A percentile compares a stretch with the other conserved stretches of the same genome.
Conservation (phyloP, 2,329 filamentous ascomycete genomes). For the Beauveria medogensis region DNA sequence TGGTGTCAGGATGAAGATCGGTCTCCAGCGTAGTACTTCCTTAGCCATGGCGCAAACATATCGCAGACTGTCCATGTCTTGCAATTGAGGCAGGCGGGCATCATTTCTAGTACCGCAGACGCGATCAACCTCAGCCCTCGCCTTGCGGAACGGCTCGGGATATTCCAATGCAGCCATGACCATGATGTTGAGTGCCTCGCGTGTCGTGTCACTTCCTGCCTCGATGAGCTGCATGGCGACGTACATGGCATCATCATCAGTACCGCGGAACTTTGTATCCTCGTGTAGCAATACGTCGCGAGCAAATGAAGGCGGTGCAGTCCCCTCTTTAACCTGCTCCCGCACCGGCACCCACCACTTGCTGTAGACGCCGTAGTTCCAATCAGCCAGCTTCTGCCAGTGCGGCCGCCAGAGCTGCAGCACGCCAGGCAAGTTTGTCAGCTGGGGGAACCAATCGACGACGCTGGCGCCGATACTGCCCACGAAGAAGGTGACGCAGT, state of each 20-base stretch:
- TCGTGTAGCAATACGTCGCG: slow-evolving; percentile 25
- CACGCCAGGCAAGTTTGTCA: slow-evolving; percentile 21
- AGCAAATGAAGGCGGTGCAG: slow-evolving; percentile 26
- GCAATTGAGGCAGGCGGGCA: slow-evolving; percentile 29
- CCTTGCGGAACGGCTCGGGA: slow-evolving; percentile 25
- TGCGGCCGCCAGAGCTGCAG: slow-evolving; percentile 26
- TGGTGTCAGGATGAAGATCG: slow-evolving; percentile 29
- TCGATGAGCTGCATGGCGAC: slow-evolving; percentile 30
- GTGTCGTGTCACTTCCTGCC: slow-evolving; percentile 36
- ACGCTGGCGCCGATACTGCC: slow-evolving; percentile 25
- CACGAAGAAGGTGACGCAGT: slow-evolving; percentile 27
- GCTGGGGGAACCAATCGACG: slow-evolving; percentile 30
- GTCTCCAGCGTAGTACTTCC: slow-evolving; percentile 38
- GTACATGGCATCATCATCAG: slow-evolving; percentile 32
- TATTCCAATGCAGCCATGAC: slow-evolving; percentile 22
- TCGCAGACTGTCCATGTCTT: slow-evolving; percentile 31
- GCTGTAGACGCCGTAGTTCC: slow-evolving; percentile 25
- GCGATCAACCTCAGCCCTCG: slow-evolving; percentile 34
- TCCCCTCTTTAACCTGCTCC: slow-evolving; percentile 18
- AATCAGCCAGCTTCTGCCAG: slow-evolving; percentile 26
- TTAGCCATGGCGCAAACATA: slow-evolving; percentile 36
- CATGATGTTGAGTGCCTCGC: slow-evolving; percentile 26
- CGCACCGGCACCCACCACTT: slow-evolving; percentile 26
- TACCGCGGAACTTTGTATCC: slow-evolving; percentile 19
- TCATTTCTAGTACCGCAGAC: slow-evolving; percentile 28